phyloP scores from a whole-genome alignment of 495 filamentous ascomycete species.

The Trypethelium eluteriae region DNA sequence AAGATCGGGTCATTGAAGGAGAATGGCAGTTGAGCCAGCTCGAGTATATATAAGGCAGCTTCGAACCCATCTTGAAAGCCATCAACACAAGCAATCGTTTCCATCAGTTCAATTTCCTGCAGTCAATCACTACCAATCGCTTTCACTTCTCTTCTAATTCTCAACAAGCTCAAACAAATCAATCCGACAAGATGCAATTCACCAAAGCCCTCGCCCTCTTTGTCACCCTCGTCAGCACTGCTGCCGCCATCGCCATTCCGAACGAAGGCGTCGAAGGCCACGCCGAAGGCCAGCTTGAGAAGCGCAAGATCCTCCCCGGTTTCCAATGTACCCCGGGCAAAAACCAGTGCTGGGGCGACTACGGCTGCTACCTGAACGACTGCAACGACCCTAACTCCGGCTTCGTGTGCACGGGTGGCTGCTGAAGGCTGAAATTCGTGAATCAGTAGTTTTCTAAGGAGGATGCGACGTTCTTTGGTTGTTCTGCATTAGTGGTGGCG shows the following conservation, averaged over 20 bases:
- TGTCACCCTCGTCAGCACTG: background rate
- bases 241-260: background rate
- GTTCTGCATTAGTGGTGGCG: too few species aligned
- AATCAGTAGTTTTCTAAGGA: background rate
- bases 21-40: background rate
- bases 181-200: background rate
- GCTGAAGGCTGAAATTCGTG: background rate
- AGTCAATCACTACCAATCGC: background rate
- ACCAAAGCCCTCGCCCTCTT: background rate
- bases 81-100: background rate
- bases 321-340: background rate
- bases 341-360: background rate
- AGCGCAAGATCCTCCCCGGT: background rate
- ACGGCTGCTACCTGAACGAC: background rate
- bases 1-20: background rate
- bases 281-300: background rate
- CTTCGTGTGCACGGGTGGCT: background rate
- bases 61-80: background rate
- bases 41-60: background rate
- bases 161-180: background rate
- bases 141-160: background rate
- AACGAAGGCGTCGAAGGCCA: background rate
- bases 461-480: background rate
- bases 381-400: background rate
- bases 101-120: background rate